Percentiles rank a stretch among this genome's conserved stretches.
Conservation (phyloP, 2,329 filamentous ascomycete genomes). For the Trichoderma gracile region DNA sequence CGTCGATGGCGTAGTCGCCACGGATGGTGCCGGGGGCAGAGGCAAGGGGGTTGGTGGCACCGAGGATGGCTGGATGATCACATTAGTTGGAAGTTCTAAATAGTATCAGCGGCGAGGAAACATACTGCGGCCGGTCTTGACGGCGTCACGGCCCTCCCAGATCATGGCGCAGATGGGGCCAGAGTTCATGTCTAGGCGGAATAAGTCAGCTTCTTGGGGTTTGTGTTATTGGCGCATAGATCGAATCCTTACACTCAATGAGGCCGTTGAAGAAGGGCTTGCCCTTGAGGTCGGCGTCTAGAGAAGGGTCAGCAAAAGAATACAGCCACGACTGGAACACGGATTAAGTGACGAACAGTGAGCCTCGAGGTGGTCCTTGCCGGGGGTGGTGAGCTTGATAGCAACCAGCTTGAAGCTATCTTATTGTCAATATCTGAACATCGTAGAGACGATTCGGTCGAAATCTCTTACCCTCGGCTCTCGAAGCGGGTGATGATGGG, state of each 20-base stretch:
- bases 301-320: neutral
- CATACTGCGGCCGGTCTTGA: constrained; percentile 95
- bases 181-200: constrained; percentile 79
- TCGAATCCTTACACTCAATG: constrained; percentile 71
- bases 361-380: constrained; percentile 94
- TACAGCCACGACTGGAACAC: neutral
- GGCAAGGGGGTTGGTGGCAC: constrained; percentile 96
- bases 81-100: constrained; percentile 29
- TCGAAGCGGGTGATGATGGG: constrained; percentile 98
- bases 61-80: constrained; percentile 69
- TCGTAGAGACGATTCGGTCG: neutral
- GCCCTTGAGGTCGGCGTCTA: constrained; percentile 80
- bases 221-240: neutral
- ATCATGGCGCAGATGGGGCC: constrained; percentile 99
- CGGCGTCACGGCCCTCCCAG: constrained; percentile 97
- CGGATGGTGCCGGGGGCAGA: constrained; percentile 97
- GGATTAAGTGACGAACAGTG: constrained; percentile 64
- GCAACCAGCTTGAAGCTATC: constrained; percentile 93
- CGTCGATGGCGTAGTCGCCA: constrained; percentile 79
- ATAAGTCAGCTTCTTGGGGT: constrained; percentile 9
- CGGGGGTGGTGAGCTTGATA: constrained; percentile 89
- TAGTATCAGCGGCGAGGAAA: constrained; percentile 30
- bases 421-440: constrained; percentile 3
- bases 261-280: constrained; percentile 98
- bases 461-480: constrained; percentile 74